Evolutionary conservation across 768 basidiomycete genomes (phyloP), one percentile per base, ranked within the genome.

Genomic region (Tricholoma furcatifolium): DNA sequence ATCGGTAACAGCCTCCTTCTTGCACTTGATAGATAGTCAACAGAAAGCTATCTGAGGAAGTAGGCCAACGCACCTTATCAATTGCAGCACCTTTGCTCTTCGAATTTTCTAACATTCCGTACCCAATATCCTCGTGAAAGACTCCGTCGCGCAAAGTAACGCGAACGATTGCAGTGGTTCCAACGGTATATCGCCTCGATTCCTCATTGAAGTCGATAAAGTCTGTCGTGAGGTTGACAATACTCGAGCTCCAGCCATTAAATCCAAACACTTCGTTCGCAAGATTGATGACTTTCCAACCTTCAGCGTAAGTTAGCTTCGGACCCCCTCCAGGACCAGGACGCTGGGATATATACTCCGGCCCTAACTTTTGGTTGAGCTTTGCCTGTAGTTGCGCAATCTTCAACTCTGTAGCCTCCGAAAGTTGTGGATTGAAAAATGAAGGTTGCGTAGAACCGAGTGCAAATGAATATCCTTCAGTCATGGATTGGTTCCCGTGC

Each of bases 201-300:
- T 91, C 84, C 52, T 88, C 83, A 58, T 76, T 83, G 60, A 71
- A 81, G 65, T 98, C 96, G 52, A 87, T 68, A 66, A 88, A 91
- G 62, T 91, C 90, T 3, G 85, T 89, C 7, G 82, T 81, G 31
- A 97, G 69, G 50, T 65, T 89, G 55, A 90, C 80, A 43, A 96
- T 75, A 43, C 69, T 87, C 1, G 91, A 89, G 55, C 87, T 90
- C 95, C 93, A 95, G 21, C 95, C 97, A 57, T 98, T 93, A 75
- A 93, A 98, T 1, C 96, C 96, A 70, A 99, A 98, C 39, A 98
- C 90, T 58, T 99, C 96, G 66, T 99, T 99, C 2, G 96, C 97
- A 20, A 99, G 79, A 64, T 95, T 96, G 69, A 99, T 97, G 34
- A 94, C 87, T 72, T 93, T 95, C 96, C 96, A 98, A 0, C 96